Conservation (phyloP, 441 rosid species). For the Biscutella auriculata region DNA sequence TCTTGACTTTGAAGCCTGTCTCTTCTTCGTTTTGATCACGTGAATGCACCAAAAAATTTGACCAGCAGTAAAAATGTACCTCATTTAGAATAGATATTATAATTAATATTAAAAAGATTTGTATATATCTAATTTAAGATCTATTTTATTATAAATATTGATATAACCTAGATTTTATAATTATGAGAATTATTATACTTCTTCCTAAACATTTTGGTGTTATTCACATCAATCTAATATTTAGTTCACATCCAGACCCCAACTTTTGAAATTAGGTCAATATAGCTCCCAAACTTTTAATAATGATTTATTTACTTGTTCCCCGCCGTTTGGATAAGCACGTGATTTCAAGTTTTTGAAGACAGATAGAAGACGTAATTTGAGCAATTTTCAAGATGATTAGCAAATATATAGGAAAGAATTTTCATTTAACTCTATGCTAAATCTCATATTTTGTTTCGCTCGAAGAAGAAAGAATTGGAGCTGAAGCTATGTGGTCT, state of each 20-base stretch:
- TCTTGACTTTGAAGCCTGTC: no score
- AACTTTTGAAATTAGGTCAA: slow-evolving; percentile 14
- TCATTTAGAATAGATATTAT: no score
- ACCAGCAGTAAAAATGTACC: no score
- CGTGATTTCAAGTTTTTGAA: slow-evolving; percentile 18
- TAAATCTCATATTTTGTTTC: slow-evolving; percentile 22
- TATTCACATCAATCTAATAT: no score
- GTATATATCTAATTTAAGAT: no score
- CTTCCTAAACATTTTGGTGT: no score
- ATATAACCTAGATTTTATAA: no score
- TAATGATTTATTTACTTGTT: background rate
- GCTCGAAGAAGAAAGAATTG: slow-evolving; percentile 22
- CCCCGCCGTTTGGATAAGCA: slow-evolving; percentile 26
- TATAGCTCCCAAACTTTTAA: slow-evolving; percentile 11
- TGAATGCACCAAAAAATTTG: no score
- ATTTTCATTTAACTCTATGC: slow-evolving; percentile 17
- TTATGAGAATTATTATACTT: no score
- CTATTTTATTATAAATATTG: no score
- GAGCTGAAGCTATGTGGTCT: slow-evolving; percentile 9
- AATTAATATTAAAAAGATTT: no score
- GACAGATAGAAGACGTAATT: slow-evolving; percentile 1
- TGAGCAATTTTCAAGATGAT: slow-evolving; percentile 11
- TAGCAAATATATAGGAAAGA: background rate
- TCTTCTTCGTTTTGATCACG: no score
- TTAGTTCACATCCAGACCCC: slow-evolving; percentile 9